A percentile compares a stretch with the other conserved stretches of the same genome.
Evolutionary conservation across 352 stramenopile genomes (phyloP).

Genomic region (Phytophthora tubulina): DNA sequence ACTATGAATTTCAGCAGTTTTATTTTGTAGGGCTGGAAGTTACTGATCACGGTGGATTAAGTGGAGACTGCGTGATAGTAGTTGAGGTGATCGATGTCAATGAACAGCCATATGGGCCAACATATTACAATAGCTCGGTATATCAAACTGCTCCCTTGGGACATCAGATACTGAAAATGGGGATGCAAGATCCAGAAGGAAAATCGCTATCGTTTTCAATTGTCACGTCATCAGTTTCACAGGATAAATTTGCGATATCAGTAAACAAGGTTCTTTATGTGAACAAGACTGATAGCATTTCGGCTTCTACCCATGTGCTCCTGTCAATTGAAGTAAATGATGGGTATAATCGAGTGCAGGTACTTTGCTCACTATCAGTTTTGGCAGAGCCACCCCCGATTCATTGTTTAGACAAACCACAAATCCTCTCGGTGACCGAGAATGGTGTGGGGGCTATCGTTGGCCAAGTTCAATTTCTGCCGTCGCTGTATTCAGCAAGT

Average conservation of each 20-base stretch:
- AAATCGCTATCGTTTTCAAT: conserved; percentile 20
- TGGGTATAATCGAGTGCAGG: conserved; percentile 34
- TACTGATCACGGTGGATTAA: conserved; percentile 44
- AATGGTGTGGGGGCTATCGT: conserved; percentile 28
- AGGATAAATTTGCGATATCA: conserved; percentile 25
- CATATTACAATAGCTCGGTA: conserved; percentile 45
- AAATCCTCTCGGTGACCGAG: conserved; percentile 25
- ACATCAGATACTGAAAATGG: conserved; percentile 31
- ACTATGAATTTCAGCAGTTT: conserved; percentile 47
- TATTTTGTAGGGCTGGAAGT: conserved; percentile 48
- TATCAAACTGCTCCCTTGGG: conserved; percentile 27
- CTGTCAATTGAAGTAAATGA: conserved; percentile 35
- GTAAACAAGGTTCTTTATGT: conserved; percentile 26
- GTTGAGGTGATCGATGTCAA: conserved; percentile 55
- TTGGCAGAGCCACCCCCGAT: conserved; percentile 48
- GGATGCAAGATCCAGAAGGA: conserved; percentile 31
- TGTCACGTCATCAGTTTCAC: conserved; percentile 2
- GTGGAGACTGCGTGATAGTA: conserved; percentile 40
- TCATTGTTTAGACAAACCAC: conserved; percentile 35
- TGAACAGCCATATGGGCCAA: conserved; percentile 46
- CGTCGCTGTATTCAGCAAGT: conserved; percentile 4
- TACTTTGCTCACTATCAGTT: conserved; percentile 25
- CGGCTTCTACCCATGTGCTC: conserved; percentile 3
- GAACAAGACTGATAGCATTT: conserved; percentile 11
- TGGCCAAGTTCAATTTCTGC: conserved; percentile 18